Evolutionary conservation across 306 rosid species (phyloP).

Genomic region (Oemleria cerasiformis): DNA sequence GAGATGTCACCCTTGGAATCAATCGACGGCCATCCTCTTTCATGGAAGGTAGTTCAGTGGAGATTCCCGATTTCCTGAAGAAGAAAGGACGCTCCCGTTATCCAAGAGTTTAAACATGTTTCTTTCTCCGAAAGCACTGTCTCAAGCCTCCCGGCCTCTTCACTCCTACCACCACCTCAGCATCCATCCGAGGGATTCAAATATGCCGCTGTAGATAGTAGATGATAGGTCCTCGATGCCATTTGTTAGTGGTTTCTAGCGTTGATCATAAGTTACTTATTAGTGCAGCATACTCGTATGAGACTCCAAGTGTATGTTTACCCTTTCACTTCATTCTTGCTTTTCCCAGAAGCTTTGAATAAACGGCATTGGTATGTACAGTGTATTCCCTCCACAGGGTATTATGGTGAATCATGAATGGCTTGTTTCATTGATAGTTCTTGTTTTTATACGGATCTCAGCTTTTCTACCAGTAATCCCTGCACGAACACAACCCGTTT

Average conservation of each 20-base stretch:
- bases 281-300: slow-evolving; percentile 18
- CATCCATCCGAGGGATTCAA: slow-evolving; percentile 37
- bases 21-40: slow-evolving; percentile 62
- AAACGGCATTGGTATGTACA: slow-evolving; percentile 31
- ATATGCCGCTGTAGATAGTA: slow-evolving; percentile 35
- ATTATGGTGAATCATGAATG: slow-evolving; percentile 5
- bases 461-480: slow-evolving; percentile 50
- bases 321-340: slow-evolving; percentile 2
- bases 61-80: slow-evolving; percentile 92
- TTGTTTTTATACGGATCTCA: neutral
- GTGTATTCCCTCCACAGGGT: slow-evolving; percentile 14
- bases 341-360: slow-evolving; percentile 14
- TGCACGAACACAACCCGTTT: slow-evolving; percentile 44
- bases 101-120: slow-evolving; percentile 63
- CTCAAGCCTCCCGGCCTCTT: slow-evolving; percentile 22
- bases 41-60: slow-evolving; percentile 64
- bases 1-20: slow-evolving; percentile 46
- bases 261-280: slow-evolving; percentile 11
- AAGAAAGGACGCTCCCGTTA: slow-evolving; percentile 94
- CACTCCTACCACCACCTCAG: slow-evolving; percentile 24
- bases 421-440: slow-evolving; percentile 15
- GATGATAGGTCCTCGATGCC: slow-evolving; percentile 36
- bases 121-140: neutral
- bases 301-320: slow-evolving; percentile 26
- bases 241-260: slow-evolving; percentile 42